phyloP scores from a whole-genome alignment of 2,329 filamentous ascomycete species.

The Plectosphaerella plurivora region DNA sequence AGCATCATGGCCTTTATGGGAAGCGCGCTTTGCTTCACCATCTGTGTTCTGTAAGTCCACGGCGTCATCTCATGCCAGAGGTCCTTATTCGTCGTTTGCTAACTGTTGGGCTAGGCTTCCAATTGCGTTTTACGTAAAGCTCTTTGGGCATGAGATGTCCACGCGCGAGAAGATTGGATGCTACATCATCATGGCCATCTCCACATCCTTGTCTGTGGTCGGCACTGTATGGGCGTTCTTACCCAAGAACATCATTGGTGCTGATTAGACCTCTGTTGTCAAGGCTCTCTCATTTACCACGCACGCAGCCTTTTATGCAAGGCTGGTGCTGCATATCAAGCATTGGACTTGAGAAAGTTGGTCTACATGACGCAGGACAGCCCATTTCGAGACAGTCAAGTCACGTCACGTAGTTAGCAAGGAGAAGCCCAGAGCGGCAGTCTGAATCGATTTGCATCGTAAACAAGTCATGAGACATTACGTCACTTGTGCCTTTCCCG shows the following conservation, averaged over 20 bases:
- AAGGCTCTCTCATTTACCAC: neutral
- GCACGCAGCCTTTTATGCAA: no score
- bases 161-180: constrained; percentile 59
- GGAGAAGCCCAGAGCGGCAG: no score
- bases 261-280: constrained; percentile 23
- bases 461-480: no score
- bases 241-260: constrained; percentile 69
- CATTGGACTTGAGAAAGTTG: constrained; percentile 1
- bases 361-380: neutral
- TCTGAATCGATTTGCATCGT: no score
- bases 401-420: no score
- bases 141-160: constrained; percentile 72
- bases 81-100: neutral
- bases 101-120: constrained; percentile 50
- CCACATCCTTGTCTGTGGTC: constrained; percentile 63
- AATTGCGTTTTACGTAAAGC: constrained; percentile 81
- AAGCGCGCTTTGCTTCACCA: constrained; percentile 84
- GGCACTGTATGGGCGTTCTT: constrained; percentile 88
- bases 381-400: neutral
- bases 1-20: constrained; percentile 90
- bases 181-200: constrained; percentile 66
- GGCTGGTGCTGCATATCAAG: neutral
- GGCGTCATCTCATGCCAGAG: neutral
- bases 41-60: constrained; percentile 69
- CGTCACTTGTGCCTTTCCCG: no score